phyloP scores from a whole-genome alignment of 306 rosid genomes.

The Pyrus bretschneideri region DNA sequence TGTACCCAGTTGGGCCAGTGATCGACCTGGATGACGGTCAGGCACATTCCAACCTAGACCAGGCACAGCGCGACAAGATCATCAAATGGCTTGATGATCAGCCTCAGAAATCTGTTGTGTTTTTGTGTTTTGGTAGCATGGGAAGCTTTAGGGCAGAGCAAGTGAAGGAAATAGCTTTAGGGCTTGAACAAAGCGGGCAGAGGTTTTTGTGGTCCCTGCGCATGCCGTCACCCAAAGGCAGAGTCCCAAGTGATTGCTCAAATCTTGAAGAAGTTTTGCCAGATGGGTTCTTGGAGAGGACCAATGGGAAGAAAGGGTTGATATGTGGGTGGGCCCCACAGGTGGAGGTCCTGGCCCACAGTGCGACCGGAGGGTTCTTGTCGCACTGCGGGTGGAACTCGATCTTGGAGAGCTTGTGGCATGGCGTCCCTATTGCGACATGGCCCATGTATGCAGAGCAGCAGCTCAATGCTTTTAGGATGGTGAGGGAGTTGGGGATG shows the following conservation, averaged over 20 bases:
- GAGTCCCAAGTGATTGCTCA: neutral
- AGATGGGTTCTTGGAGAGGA: conserved; percentile 55
- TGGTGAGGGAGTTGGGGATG: conserved; percentile 43
- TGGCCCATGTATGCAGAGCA: conserved; percentile 79
- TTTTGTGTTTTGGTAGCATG: conserved; percentile 60
- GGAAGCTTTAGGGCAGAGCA: conserved; percentile 47
- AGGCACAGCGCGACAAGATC: conserved; percentile 28
- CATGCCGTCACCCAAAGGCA: conserved; percentile 3
- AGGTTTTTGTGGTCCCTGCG: conserved; percentile 52
- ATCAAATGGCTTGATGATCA: conserved; percentile 53
- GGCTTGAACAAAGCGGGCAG: conserved; percentile 38
- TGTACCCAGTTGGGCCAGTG: conserved; percentile 57
- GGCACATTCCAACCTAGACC: conserved; percentile 24
- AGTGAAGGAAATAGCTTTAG: conserved; percentile 52
- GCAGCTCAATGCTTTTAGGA: conserved; percentile 47
- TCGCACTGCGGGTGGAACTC: conserved; percentile 77
- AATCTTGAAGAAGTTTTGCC: conserved; percentile 26
- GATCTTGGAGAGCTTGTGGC: conserved; percentile 59
- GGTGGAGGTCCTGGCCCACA: conserved; percentile 42
- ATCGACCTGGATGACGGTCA: conserved; percentile 26
- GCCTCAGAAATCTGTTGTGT: conserved; percentile 40
- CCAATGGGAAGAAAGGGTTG: conserved; percentile 34
- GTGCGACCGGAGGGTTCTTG: conserved; percentile 45
- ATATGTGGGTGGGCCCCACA: conserved; percentile 61
- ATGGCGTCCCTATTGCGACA: conserved; percentile 57